These are phyloP conservation scores for Serendipita sp. DNA, from an alignment of 768 basidiomycete species.

Conservation along the genomic window DNA sequence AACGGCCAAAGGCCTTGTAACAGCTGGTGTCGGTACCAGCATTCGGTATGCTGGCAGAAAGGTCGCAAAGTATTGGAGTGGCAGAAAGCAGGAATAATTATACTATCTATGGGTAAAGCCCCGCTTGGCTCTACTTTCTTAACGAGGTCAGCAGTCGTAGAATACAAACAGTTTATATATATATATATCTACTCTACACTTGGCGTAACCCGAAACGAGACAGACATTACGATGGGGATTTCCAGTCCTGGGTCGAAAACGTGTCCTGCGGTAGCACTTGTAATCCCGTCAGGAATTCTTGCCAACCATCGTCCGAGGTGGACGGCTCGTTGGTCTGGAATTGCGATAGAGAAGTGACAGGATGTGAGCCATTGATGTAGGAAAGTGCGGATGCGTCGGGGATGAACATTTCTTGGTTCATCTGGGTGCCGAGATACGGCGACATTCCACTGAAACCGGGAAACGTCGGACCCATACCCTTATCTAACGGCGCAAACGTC, in stretches of 20 bases:
- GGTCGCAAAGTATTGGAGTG: conserved; percentile 59
- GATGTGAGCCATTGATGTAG: neutral
- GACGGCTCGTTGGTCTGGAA: neutral
- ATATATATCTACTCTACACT: neutral
- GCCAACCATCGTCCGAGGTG: neutral
- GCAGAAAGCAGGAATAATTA: conserved; percentile 10
- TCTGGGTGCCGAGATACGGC: neutral
- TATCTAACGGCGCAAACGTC: no score
- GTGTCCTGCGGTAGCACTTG: neutral
- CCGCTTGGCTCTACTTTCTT: no score
- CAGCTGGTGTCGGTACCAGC: conserved; percentile 68
- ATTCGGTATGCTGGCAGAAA: conserved; percentile 60
- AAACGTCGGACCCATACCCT: no score
- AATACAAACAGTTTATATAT: neutral
- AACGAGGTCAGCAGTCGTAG: no score
- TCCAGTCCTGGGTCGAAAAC: neutral
- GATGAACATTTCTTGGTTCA: neutral
- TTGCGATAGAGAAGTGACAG: neutral
- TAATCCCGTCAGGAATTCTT: neutral
- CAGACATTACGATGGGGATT: neutral
- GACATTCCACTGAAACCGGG: neutral
- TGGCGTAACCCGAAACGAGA: neutral
- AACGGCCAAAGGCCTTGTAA: conserved; percentile 70
- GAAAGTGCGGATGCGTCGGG: neutral
- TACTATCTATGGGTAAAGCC: neutral